Percentiles rank a stretch among this genome's conserved stretches.
Conservation (phyloP, 2,329 filamentous ascomycete genomes). For the Penicillium paneum region DNA sequence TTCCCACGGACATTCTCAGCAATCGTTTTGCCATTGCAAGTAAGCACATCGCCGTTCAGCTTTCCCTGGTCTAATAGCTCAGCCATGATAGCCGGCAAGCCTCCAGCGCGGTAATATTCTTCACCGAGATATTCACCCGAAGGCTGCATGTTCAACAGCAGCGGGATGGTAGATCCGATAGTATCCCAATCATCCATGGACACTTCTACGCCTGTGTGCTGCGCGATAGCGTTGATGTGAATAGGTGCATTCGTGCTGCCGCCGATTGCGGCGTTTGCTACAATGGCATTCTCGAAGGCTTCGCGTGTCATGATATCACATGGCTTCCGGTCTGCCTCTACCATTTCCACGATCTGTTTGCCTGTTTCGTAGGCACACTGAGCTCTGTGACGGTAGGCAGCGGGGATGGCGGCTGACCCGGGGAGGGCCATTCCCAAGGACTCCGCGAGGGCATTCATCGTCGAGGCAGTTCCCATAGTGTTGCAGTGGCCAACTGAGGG, state of each 20-base stretch:
- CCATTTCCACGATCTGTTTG: constrained; percentile 51
- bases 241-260: constrained; percentile 58
- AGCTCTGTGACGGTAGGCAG: constrained; percentile 48
- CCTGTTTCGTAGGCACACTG: constrained; percentile 52
- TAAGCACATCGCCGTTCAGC: constrained; percentile 35
- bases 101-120: constrained; percentile 55
- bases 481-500: constrained; percentile 52
- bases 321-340: constrained; percentile 48
- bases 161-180: constrained; percentile 50
- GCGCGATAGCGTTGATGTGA: constrained; percentile 55
- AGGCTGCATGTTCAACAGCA: constrained; percentile 56
- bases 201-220: constrained; percentile 52
- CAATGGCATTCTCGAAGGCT: constrained; percentile 57
- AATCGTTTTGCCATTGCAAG: constrained; percentile 34
- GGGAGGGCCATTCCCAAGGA: constrained; percentile 54
- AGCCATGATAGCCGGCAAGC: constrained; percentile 53
- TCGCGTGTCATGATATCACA: constrained; percentile 55
- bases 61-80: constrained; percentile 51
- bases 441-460: constrained; percentile 54
- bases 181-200: constrained; percentile 55
- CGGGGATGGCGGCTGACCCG: constrained; percentile 52
- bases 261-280: constrained; percentile 54
- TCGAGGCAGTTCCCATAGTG: constrained; percentile 55
- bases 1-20: constrained; percentile 26
- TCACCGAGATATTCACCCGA: constrained; percentile 54